These are phyloP conservation scores for Crataegus laevigata DNA, from an alignment of 306 rosid species.

Conservation along the genomic window DNA sequence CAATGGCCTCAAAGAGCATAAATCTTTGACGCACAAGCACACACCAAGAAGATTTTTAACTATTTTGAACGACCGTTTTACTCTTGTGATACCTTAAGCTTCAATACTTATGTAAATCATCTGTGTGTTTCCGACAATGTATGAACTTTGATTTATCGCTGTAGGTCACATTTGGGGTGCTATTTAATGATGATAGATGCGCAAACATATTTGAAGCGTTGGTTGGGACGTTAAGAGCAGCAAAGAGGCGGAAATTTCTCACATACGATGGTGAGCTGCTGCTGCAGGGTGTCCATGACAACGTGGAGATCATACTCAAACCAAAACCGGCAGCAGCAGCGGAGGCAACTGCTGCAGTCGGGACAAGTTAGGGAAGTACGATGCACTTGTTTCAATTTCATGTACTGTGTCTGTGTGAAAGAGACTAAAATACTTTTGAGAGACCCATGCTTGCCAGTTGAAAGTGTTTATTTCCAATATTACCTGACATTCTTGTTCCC, in stretches of 20 bases:
- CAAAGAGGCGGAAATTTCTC: constrained; percentile 62
- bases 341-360: constrained; percentile 23
- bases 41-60: not conserved
- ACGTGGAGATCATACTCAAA: constrained; percentile 75
- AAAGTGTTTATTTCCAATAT: too few species aligned
- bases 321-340: constrained; percentile 24
- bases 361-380: constrained; percentile 8
- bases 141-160: not conserved
- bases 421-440: not conserved
- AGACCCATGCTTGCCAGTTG: not conserved
- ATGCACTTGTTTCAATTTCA: not conserved
- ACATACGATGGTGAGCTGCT: constrained; percentile 80
- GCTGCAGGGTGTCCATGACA: constrained; percentile 94
- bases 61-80: not conserved
- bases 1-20: not conserved
- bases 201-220: constrained; percentile 91
- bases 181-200: constrained; percentile 74
- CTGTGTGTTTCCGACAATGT: not conserved
- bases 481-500: too few species aligned
- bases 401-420: not conserved
- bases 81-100: not conserved
- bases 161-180: constrained; percentile 82
- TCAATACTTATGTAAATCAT: not conserved
- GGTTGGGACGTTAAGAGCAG: constrained; percentile 90
- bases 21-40: too few species aligned